Percentiles rank a stretch among this genome's conserved stretches.
Conservation (phyloP, 2,329 filamentous ascomycete species). For the Curvularia lunata region DNA sequence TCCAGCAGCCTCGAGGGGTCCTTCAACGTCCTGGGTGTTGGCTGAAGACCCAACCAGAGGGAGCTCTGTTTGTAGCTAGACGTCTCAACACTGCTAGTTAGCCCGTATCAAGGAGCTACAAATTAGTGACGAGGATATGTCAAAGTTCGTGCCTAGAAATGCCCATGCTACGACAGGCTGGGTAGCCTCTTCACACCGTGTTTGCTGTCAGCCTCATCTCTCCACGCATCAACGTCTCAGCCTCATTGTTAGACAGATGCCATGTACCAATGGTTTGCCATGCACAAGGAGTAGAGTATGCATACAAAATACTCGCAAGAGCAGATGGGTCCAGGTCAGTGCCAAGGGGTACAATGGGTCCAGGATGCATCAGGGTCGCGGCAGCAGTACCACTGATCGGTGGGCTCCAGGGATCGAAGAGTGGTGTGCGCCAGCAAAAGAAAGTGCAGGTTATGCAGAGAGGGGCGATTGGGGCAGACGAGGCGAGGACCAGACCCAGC, state of each 20-base stretch:
- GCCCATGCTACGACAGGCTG: constrained; percentile 1
- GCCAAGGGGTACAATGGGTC: constrained; percentile 1
- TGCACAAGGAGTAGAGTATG: too few species aligned
- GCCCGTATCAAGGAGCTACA: not conserved
- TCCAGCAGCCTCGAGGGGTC: constrained; percentile 1
- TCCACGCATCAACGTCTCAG: constrained; percentile 11
- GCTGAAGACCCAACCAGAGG: not conserved
- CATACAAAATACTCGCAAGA: not conserved
- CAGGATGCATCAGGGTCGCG: constrained; percentile 1
- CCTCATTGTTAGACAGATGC: constrained; percentile 3
- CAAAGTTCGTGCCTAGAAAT: not conserved
- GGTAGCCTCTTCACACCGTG: not conserved
- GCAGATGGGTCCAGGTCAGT: constrained; percentile 7
- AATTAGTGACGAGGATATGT: not conserved
- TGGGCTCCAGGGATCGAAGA: constrained; percentile 11
- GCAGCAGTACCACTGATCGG: constrained; percentile 1
- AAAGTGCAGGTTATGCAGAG: constrained; percentile 11
- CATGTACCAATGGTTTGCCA: too few species aligned
- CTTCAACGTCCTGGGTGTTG: not conserved
- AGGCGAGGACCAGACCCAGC: constrained; percentile 11
- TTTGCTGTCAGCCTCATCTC: constrained; percentile 1
- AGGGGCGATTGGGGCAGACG: constrained; percentile 9
- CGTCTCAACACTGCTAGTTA: constrained; percentile 1
- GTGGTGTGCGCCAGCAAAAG: constrained; percentile 7
- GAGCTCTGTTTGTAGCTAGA: not conserved